Percentiles rank a stretch among this genome's conserved stretches.
Conservation (phyloP, 345 rosid genomes). For the Eutrema japonicum region DNA sequence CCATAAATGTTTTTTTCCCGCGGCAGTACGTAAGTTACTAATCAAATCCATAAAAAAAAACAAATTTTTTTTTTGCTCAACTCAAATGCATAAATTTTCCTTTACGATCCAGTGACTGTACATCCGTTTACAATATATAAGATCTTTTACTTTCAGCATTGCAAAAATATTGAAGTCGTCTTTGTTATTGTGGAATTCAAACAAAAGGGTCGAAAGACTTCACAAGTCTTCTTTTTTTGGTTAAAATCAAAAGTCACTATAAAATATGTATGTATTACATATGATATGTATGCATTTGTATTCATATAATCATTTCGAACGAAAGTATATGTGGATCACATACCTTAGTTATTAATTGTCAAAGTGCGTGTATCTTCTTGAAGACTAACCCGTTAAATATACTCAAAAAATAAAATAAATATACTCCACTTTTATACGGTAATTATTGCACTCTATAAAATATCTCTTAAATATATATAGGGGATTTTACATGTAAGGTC, state of each 20-base stretch:
- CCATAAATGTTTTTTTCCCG: neutral
- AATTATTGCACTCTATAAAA: neutral
- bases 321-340: constrained; percentile 4
- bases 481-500: no score
- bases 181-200: constrained; percentile 17
- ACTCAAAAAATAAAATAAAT: neutral
- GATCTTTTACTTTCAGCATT: neutral
- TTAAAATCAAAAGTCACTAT: constrained; percentile 12
- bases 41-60: no score
- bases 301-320: constrained; percentile 28
- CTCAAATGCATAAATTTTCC: no score
- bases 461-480: no score
- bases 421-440: neutral
- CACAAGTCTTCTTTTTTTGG: constrained; percentile 2
- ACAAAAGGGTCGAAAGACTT: constrained; percentile 27
- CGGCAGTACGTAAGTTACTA: no score
- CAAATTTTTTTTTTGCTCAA: no score
- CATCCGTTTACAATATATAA: neutral
- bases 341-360: no score
- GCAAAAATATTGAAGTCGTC: neutral
- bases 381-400: constrained; percentile 5
- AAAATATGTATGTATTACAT: neutral
- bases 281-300: constrained; percentile 13
- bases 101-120: no score
- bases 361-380: constrained; percentile 25